Conservation (phyloP, 192 early-diverging fungal genomes). For the Linnemannia schmuckeri region DNA sequence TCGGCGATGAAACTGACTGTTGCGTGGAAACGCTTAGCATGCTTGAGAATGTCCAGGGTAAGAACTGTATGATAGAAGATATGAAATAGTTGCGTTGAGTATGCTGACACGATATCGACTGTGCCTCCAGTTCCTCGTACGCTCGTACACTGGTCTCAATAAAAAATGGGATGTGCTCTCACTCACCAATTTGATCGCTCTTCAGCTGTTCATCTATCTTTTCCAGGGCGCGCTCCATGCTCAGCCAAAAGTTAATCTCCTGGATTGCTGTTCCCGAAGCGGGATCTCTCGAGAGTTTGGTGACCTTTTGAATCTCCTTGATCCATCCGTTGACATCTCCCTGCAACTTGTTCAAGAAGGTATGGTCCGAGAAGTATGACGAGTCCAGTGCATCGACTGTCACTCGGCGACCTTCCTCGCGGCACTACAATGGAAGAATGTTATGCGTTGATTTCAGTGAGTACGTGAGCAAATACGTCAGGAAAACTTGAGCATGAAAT, state of each 20-base stretch:
- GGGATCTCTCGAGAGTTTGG: constrained; percentile 93
- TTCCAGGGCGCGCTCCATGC: constrained; percentile 94
- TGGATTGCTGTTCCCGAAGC: constrained; percentile 92
- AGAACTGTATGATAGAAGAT: constrained; percentile 65
- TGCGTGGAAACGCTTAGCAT: constrained; percentile 98
- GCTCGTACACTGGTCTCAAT: not conserved
- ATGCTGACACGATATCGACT: no score
- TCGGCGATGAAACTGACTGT: constrained; percentile 98
- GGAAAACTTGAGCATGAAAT: not conserved
- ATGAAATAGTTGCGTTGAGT: not conserved
- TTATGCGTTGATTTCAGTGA: not conserved
- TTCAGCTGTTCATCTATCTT: constrained; percentile 96
- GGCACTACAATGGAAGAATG: constrained; percentile 60
- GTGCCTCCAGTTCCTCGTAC: not conserved
- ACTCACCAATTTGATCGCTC: constrained; percentile 83
- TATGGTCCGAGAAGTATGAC: constrained; percentile 80
- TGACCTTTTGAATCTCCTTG: constrained; percentile 99
- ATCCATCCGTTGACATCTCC: constrained; percentile 98
- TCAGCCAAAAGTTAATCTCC: constrained; percentile 99
- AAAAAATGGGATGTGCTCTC: constrained; percentile 1
- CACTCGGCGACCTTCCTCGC: constrained; percentile 71
- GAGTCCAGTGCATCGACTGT: constrained; percentile 83
- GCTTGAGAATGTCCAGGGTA: constrained; percentile 93
- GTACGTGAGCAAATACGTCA: not conserved
- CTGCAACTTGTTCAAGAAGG: constrained; percentile 95